Conservation (phyloP, 202 grass and related monocot species). For the Dendrocalamus latiflorus region DNA sequence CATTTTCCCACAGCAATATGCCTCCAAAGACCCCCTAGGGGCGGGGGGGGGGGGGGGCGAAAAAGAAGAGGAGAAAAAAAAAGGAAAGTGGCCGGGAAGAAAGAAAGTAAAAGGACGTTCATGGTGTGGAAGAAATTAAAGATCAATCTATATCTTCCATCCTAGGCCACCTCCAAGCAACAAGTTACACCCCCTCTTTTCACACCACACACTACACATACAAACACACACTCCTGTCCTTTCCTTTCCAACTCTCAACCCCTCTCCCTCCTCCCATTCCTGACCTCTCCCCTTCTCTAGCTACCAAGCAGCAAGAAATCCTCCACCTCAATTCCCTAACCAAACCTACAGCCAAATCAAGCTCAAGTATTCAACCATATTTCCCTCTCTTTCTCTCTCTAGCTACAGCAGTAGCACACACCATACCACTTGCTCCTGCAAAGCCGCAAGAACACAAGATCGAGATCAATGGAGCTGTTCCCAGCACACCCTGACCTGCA, state of each 20-base stretch:
- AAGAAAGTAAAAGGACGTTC: conserved; percentile 35
- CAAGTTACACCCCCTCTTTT: conserved; percentile 35
- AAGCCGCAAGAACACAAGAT: neutral
- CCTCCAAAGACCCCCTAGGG: conserved; percentile 33
- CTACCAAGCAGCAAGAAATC: conserved; percentile 1
- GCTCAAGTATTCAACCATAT: neutral
- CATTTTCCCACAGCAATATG: conserved; percentile 45
- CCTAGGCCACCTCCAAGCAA: conserved; percentile 28
- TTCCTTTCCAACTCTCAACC: conserved; percentile 21
- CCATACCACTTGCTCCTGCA: neutral
- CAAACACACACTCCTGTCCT: conserved; percentile 38
- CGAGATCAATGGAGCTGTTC: conserved; percentile 69
- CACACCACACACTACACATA: too few species aligned
- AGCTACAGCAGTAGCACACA: neutral
- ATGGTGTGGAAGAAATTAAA: conserved; percentile 55
- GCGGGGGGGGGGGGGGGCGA: too few species aligned
- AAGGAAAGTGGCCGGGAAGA: conserved; percentile 3
- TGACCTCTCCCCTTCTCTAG: neutral
- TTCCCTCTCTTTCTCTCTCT: neutral
- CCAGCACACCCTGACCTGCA: conserved; percentile 80
- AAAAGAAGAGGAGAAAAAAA: neutral
- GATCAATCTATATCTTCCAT: conserved; percentile 49
- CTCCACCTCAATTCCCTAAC: conserved; percentile 18
- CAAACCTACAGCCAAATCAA: conserved; percentile 5
- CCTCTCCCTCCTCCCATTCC: too few species aligned